phyloP scores from a whole-genome alignment of 768 basidiomycete genomes.

The Suillus fuscotomentosus region DNA sequence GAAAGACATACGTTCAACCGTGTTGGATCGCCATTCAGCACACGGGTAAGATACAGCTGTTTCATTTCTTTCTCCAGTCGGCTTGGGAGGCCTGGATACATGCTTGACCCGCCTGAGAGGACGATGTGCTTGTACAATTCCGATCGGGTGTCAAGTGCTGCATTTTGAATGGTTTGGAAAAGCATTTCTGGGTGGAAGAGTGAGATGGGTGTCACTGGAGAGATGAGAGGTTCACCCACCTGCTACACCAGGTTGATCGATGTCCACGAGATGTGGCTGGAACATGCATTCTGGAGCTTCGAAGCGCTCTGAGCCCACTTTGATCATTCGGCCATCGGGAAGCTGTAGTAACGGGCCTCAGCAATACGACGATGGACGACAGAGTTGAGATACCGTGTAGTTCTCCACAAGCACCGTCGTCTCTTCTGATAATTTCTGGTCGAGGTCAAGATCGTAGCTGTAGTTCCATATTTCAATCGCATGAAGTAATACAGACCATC shows the following conservation, averaged over 20 bases:
- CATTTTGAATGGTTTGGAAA: constrained; percentile 91
- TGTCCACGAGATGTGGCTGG: constrained; percentile 96
- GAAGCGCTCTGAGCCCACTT: constrained; percentile 97
- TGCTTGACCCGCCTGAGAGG: constrained; percentile 94
- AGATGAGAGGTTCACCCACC: constrained; percentile 57
- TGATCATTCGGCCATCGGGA: constrained; percentile 94
- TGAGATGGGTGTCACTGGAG: background rate
- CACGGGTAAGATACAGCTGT: constrained; percentile 93
- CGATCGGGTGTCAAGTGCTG: constrained; percentile 83
- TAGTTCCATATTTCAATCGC: constrained; percentile 5
- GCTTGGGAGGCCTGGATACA: constrained; percentile 98
- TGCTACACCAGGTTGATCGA: constrained; percentile 96
- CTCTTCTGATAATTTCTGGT: constrained; percentile 90
- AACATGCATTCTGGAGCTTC: constrained; percentile 99
- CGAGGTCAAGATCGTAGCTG: constrained; percentile 96
- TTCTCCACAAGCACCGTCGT: constrained; percentile 95
- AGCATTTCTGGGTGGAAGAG: constrained; percentile 69
- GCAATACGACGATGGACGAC: background rate
- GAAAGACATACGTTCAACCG: constrained; percentile 74
- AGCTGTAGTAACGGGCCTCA: constrained; percentile 47
- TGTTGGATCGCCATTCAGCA: constrained; percentile 78
- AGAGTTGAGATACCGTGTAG: constrained; percentile 70
- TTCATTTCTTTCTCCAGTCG: constrained; percentile 99
- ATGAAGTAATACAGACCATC: background rate
- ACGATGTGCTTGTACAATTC: constrained; percentile 99